These are phyloP conservation scores for Pseudogymnoascus sp. DNA, from an alignment of 2,329 filamentous ascomycete genomes.

Conservation along the genomic window DNA sequence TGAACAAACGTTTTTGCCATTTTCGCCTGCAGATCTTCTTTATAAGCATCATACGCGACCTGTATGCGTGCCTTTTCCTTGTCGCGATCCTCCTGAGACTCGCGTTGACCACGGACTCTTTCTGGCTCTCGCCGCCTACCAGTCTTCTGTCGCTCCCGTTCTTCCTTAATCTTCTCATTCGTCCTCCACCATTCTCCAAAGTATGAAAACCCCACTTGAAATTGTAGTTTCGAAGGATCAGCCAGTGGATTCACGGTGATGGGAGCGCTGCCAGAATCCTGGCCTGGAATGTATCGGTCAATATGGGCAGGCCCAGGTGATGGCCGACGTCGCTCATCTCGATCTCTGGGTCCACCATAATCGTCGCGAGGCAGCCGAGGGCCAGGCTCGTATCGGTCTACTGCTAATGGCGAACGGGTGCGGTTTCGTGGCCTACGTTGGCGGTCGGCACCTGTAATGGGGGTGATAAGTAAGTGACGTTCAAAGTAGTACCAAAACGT, in stretches of 20 bases:
- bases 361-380: slow-evolving; percentile 56
- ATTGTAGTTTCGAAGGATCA: slow-evolving; percentile 65
- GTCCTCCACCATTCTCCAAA: slow-evolving; percentile 82
- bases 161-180: slow-evolving; percentile 76
- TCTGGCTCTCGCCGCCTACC: slow-evolving; percentile 62
- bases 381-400: slow-evolving; percentile 72
- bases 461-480: slow-evolving; percentile 17
- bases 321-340: slow-evolving; percentile 47
- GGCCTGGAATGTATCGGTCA: slow-evolving; percentile 76
- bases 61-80: slow-evolving; percentile 75
- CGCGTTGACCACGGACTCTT: slow-evolving; percentile 54
- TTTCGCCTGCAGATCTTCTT: slow-evolving; percentile 61
- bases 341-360: slow-evolving; percentile 44
- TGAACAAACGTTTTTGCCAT: slow-evolving; percentile 88
- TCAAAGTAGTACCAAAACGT: background rate
- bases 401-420: slow-evolving; percentile 61
- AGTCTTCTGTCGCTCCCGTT: slow-evolving; percentile 63
- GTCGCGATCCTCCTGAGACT: slow-evolving; percentile 65
- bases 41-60: slow-evolving; percentile 58
- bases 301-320: slow-evolving; percentile 61
- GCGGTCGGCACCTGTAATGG: slow-evolving; percentile 46
- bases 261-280: slow-evolving; percentile 46
- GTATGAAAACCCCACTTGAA: slow-evolving; percentile 78
- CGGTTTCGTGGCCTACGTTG: slow-evolving; percentile 47
- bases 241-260: slow-evolving; percentile 58